phyloP scores from a whole-genome alignment of 2,329 filamentous ascomycete species.

The Fusarium sp. region DNA sequence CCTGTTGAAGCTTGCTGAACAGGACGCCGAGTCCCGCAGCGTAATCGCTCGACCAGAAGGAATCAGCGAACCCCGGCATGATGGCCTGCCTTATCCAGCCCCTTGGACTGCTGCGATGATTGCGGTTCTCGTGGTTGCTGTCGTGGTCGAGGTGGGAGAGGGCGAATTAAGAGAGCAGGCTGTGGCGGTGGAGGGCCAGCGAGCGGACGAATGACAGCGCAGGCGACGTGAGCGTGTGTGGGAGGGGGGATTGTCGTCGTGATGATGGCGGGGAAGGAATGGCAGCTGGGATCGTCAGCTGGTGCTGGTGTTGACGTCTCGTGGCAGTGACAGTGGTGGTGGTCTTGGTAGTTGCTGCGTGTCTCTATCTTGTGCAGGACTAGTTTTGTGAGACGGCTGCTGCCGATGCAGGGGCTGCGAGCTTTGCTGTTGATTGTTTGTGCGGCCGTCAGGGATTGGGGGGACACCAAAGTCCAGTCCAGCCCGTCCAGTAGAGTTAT shows the following conservation, averaged over 20 bases:
- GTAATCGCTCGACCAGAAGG: constrained; percentile 98
- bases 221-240: constrained; percentile 16
- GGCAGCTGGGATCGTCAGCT: constrained; percentile 15
- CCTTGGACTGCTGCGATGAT: constrained; percentile 32
- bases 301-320: constrained; percentile 25
- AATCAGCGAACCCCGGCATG: constrained; percentile 93
- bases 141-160: constrained; percentile 17
- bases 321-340: not conserved
- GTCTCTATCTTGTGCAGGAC: constrained; percentile 41
- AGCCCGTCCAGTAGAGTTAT: not conserved
- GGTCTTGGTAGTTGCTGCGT: constrained; percentile 38
- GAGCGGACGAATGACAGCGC: constrained; percentile 19
- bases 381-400: constrained; percentile 36
- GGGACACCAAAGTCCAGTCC: not conserved
- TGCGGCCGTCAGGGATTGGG: constrained; percentile 27
- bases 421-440: constrained; percentile 26
- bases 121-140: constrained; percentile 15
- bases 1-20: constrained; percentile 96
- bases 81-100: constrained; percentile 50
- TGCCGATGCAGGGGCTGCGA: constrained; percentile 42
- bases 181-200: constrained; percentile 17
- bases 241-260: constrained; percentile 22
- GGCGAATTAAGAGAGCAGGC: constrained; percentile 19
- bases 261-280: constrained; percentile 21
- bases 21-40: constrained; percentile 93